phyloP scores from a whole-genome alignment of 805 yeast species.

The Torulaspora microellipsoides region DNA sequence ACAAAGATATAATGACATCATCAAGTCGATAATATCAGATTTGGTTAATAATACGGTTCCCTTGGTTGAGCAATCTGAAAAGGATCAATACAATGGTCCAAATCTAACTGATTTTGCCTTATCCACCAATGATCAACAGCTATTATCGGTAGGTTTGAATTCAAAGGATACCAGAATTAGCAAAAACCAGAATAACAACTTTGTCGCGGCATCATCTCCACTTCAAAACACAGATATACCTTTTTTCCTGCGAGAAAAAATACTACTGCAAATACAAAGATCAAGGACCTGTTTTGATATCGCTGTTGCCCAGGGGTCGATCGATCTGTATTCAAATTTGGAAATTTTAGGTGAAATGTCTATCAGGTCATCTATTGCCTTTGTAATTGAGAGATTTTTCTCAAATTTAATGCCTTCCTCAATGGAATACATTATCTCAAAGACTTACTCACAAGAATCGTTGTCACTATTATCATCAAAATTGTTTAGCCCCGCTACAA shows the following conservation, averaged over 20 bases:
- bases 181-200: conserved; percentile 1
- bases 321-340: conserved; percentile 40
- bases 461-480: conserved; percentile 31
- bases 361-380: conserved; percentile 51
- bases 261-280: conserved; percentile 49
- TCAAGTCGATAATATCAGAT: conserved; percentile 25
- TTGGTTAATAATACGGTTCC: conserved; percentile 23
- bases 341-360: conserved; percentile 56
- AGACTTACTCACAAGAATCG: conserved; percentile 41
- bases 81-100: conserved; percentile 16
- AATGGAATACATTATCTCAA: conserved; percentile 44
- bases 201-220: conserved; percentile 10
- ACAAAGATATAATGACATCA: conserved; percentile 26
- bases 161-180: conserved; percentile 3
- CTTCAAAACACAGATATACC: conserved; percentile 16
- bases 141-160: conserved; percentile 23
- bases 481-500: conserved; percentile 27
- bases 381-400: conserved; percentile 61
- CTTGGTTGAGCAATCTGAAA: conserved; percentile 21
- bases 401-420: conserved; percentile 50
- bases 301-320: conserved; percentile 20
- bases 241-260: conserved; percentile 33
- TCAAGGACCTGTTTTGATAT: conserved; percentile 60
- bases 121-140: conserved; percentile 23
- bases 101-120: conserved; percentile 30